phyloP scores from a whole-genome alignment of 1,139 yeast species.

The Meyerozyma sp. region DNA sequence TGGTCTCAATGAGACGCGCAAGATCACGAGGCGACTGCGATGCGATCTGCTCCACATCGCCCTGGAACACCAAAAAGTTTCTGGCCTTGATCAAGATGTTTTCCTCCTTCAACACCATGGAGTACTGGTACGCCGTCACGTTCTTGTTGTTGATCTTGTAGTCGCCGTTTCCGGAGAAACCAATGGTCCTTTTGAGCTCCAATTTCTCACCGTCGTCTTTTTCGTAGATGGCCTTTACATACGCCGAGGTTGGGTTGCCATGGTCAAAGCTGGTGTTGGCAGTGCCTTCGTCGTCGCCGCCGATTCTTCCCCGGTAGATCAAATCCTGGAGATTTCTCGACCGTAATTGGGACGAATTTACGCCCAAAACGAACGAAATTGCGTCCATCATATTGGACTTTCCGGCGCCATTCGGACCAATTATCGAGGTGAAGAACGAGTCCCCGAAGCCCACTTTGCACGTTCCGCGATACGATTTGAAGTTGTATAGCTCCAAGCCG shows the following conservation, averaged over 20 bases:
- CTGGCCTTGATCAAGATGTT: conserved; percentile 85
- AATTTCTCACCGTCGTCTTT: conserved; percentile 51
- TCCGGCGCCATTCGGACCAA: conserved; percentile 98
- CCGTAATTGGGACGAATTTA: conserved; percentile 70
- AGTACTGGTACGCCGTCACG: conserved; percentile 64
- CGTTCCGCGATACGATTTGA: conserved; percentile 84
- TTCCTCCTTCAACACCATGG: conserved; percentile 65
- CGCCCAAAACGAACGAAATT: conserved; percentile 89
- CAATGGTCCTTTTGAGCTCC: conserved; percentile 51
- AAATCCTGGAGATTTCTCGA: conserved; percentile 71
- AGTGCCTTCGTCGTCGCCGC: conserved; percentile 7
- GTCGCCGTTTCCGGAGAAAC: conserved; percentile 55
- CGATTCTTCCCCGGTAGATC: conserved; percentile 67
- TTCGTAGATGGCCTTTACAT: conserved; percentile 77
- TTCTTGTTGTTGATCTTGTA: conserved; percentile 61
- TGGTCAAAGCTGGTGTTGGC: conserved; percentile 11
- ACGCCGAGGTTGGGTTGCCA: conserved; percentile 56
- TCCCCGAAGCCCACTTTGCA: conserved; percentile 77
- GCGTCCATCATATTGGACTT: conserved; percentile 99
- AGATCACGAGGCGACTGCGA: conserved; percentile 78
- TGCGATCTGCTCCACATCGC: conserved; percentile 93
- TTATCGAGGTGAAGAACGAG: conserved; percentile 79
- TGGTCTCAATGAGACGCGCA: conserved; percentile 69
- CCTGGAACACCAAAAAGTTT: conserved; percentile 92
- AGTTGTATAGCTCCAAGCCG: conserved; percentile 74